A percentile compares a stretch with the other conserved stretches of the same genome.
Evolutionary conservation across 1,284 basidiomycete species (phyloP).

Genomic region (Polyporus tsugae): DNA sequence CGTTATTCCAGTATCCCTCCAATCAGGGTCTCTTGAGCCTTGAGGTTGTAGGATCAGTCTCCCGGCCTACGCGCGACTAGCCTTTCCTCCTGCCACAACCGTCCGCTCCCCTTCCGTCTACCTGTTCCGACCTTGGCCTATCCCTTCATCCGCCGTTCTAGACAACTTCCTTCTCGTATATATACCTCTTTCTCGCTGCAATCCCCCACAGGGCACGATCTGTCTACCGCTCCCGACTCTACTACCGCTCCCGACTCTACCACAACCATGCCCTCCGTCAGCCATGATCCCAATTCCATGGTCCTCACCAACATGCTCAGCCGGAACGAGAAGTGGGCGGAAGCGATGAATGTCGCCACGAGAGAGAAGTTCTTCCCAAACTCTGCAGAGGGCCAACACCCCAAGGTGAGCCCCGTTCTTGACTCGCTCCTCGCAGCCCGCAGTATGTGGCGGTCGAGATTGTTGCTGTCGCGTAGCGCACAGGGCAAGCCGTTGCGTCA

Average conservation of each 20-base stretch:
- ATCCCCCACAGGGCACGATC: not conserved
- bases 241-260: not conserved
- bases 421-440: not conserved
- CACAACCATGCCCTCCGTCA: not conserved
- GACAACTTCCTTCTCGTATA: conserved; percentile 2
- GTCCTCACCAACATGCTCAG: conserved; percentile 11
- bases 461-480: conserved; percentile 1
- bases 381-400: conserved; percentile 71
- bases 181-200: not conserved
- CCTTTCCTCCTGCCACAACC: not conserved
- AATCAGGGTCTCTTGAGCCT: not conserved
- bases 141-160: conserved; percentile 3
- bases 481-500: not conserved
- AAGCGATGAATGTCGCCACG: conserved; percentile 6
- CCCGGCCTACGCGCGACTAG: conserved; percentile 2
- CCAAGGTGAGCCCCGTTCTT: conserved; percentile 77
- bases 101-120: conserved; percentile 2
- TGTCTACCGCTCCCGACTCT: not conserved
- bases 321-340: conserved; percentile 11
- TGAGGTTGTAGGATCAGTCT: conserved; percentile 1
- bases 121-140: not conserved
- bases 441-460: not conserved
- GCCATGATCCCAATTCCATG: not conserved
- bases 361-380: conserved; percentile 62
- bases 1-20: not conserved